Evolutionary conservation across 176 grass and related monocot species (phyloP).

Genomic region (Bromus sterilis): DNA sequence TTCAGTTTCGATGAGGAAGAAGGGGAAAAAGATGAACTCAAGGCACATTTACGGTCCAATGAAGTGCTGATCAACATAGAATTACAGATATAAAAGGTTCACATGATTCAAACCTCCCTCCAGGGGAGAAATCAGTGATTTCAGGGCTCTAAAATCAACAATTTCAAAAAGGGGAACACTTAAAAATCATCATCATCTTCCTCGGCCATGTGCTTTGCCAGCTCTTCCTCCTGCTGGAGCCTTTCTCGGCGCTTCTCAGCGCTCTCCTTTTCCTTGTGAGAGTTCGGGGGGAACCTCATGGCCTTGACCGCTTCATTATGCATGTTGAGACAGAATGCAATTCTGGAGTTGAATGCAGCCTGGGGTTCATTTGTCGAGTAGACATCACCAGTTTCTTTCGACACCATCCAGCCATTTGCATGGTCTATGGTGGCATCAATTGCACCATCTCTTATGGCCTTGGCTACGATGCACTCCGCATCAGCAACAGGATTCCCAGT

Average conservation of each 20-base stretch:
- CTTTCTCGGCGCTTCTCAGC: conserved; percentile 76
- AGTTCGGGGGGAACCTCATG: conserved; percentile 74
- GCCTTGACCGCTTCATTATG: conserved; percentile 82
- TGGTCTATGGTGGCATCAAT: conserved; percentile 88
- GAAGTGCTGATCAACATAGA: neutral
- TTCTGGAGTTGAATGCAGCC: conserved; percentile 63
- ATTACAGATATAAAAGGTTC: neutral
- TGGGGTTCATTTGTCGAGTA: conserved; percentile 95
- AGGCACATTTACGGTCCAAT: neutral
- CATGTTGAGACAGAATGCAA: conserved; percentile 94
- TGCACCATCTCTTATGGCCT: conserved; percentile 74
- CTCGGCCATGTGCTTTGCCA: conserved; percentile 80
- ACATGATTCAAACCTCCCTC: neutral
- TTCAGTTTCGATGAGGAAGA: neutral
- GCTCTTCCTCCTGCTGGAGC: conserved; percentile 86
- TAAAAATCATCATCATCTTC: conserved; percentile 90
- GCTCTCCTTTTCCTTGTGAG: conserved; percentile 82
- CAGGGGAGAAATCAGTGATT: neutral
- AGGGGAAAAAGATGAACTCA: neutral
- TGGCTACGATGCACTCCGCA: conserved; percentile 84
- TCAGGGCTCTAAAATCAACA: neutral
- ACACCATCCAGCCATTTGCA: conserved; percentile 73
- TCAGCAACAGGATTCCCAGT: conserved; percentile 59
- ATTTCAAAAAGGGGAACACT: neutral
- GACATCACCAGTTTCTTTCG: conserved; percentile 77